Conservation (phyloP, 345 rosid genomes). For the Kandelia obovata region DNA sequence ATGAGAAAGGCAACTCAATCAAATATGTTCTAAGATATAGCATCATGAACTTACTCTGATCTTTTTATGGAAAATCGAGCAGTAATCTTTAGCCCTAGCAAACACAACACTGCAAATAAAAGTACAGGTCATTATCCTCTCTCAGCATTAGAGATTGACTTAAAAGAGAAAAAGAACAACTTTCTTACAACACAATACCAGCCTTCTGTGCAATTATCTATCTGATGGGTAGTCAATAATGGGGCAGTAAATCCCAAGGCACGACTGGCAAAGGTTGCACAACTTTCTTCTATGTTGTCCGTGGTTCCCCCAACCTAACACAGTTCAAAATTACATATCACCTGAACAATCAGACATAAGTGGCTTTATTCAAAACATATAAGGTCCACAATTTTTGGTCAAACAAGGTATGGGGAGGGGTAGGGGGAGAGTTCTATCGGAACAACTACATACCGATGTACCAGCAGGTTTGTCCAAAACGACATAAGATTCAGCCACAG, state of each 20-base stretch:
- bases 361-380: not conserved
- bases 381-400: too few species aligned
- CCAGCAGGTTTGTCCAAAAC: slow-evolving; percentile 95
- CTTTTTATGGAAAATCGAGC: slow-evolving; percentile 73
- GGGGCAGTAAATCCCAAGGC: slow-evolving; percentile 62
- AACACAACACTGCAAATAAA: slow-evolving; percentile 64
- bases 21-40: not conserved
- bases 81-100: slow-evolving; percentile 73
- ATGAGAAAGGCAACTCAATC: not conserved
- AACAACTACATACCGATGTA: slow-evolving; percentile 63
- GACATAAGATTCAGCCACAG: slow-evolving; percentile 68
- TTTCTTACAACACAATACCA: slow-evolving; percentile 43
- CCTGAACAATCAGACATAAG: not conserved
- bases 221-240: slow-evolving; percentile 84
- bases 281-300: slow-evolving; percentile 89
- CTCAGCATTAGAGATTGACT: slow-evolving; percentile 5
- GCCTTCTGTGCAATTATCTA: slow-evolving; percentile 97
- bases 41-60: slow-evolving; percentile 53
- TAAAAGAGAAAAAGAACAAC: not conserved
- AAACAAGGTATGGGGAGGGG: not conserved
- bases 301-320: slow-evolving; percentile 86
- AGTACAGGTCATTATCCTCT: slow-evolving; percentile 15
- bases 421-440: not conserved
- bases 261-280: slow-evolving; percentile 82
- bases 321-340: slow-evolving; percentile 6